These are phyloP conservation scores for Cyathus striatus DNA, from an alignment of 768 basidiomycete genomes.

Conservation along the genomic window DNA sequence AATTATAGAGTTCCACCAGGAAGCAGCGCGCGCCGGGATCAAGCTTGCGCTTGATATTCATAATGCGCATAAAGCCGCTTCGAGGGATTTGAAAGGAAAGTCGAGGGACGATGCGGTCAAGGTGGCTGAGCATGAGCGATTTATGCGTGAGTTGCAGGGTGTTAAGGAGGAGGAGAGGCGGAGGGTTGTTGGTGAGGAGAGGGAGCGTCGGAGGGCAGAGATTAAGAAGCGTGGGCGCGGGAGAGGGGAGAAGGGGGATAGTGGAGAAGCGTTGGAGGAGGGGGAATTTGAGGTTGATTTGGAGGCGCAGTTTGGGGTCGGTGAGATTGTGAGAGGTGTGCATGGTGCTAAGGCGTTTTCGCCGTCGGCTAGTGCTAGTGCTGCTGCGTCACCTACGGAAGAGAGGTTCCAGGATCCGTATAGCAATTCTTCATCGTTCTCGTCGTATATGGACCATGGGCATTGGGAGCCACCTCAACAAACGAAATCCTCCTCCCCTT, in stretches of 20 bases:
- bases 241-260: not conserved
- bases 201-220: conserved; percentile 27
- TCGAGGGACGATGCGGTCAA: conserved; percentile 25
- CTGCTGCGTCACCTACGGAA: not conserved
- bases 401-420: not conserved
- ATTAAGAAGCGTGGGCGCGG: conserved; percentile 10
- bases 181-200: conserved; percentile 32
- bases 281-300: not conserved
- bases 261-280: conserved; percentile 1
- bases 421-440: not conserved
- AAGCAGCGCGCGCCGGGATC: conserved; percentile 38
- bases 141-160: conserved; percentile 33
- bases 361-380: too few relatives aligned
- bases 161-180: conserved; percentile 47
- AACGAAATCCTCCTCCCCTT: not conserved
- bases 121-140: conserved; percentile 31
- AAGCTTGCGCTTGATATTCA: conserved; percentile 33
- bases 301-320: not conserved
- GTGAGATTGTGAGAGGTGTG: too few relatives aligned
- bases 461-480: not conserved
- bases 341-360: too few relatives aligned
- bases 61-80: conserved; percentile 26
- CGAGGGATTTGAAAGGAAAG: conserved; percentile 16
- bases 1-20: conserved; percentile 46
- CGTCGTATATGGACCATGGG: not conserved